Percentiles rank a stretch among this genome's conserved stretches.
phyloP scores from a whole-genome alignment of 345 rosid species.

The Lepidium sativum region DNA sequence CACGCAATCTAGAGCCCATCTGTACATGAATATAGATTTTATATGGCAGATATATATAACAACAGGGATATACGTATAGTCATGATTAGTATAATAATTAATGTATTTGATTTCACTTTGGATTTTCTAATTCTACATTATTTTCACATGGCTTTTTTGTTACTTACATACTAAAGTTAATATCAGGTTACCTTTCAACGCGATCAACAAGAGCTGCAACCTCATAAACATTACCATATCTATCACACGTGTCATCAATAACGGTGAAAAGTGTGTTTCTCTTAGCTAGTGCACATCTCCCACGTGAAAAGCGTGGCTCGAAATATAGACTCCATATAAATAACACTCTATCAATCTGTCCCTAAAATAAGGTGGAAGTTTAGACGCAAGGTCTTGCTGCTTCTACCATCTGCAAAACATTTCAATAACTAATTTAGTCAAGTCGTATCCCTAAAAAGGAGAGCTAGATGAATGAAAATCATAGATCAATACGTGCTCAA shows the following conservation, averaged over 20 bases:
- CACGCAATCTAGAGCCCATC: too few species aligned
- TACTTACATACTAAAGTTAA: too few species aligned
- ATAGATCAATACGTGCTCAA: neutral
- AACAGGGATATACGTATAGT: too few species aligned
- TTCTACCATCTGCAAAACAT: constrained; percentile 5
- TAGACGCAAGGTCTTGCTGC: neutral
- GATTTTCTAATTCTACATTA: too few species aligned
- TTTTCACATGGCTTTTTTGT: too few species aligned
- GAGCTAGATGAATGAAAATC: too few species aligned
- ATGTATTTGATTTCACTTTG: too few species aligned
- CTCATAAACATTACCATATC: neutral
- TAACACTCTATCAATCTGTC: neutral
- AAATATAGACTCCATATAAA: neutral
- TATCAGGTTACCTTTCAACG: neutral
- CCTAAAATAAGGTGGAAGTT: neutral
- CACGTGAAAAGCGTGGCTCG: neutral
- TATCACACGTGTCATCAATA: neutral
- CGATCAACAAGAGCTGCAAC: neutral
- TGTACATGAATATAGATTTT: too few species aligned
- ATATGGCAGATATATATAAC: too few species aligned
- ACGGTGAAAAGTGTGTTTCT: neutral
- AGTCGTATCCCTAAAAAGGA: too few species aligned
- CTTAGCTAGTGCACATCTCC: neutral
- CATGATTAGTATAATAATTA: too few species aligned
- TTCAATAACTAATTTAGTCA: too few species aligned